phyloP scores from a whole-genome alignment of 306 rosid genomes.

The Acacia crassicarpa region DNA sequence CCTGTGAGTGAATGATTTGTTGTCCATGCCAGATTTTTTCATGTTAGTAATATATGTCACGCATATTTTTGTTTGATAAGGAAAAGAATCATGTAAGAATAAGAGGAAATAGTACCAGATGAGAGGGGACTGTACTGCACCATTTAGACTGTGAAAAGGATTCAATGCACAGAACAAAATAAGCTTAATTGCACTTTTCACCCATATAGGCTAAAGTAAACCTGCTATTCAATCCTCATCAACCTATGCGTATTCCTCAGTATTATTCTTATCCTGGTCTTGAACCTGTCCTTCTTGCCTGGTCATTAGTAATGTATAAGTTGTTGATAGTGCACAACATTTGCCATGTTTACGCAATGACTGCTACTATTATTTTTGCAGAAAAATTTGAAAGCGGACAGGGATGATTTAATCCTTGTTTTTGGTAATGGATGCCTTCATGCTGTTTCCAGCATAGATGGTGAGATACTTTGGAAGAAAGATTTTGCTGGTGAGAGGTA shows the following conservation, averaged over 20 bases:
- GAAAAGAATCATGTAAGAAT: not conserved
- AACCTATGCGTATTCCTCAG: constrained; percentile 19
- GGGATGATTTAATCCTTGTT: constrained; percentile 74
- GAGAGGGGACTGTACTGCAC: not conserved
- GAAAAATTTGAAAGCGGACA: constrained; percentile 73
- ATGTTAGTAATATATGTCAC: constrained; percentile 2
- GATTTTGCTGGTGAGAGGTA: constrained; percentile 79
- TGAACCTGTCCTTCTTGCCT: constrained; percentile 19
- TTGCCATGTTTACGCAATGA: constrained; percentile 30
- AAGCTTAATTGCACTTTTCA: not conserved
- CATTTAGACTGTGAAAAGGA: constrained; percentile 23
- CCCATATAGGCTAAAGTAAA: not conserved
- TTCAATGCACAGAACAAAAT: not conserved
- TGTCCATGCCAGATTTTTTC: constrained; percentile 1
- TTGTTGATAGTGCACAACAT: constrained; percentile 13
- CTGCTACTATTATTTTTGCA: constrained; percentile 47
- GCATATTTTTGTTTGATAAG: constrained; percentile 15
- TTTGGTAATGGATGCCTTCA: constrained; percentile 71
- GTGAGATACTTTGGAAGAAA: constrained; percentile 78
- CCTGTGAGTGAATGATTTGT: constrained; percentile 58
- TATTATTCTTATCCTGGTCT: constrained; percentile 3
- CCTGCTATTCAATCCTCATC: not conserved
- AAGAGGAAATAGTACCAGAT: not conserved
- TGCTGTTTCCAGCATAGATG: constrained; percentile 80
- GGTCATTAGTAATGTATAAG: constrained; percentile 24